Conservation (phyloP, 2,329 filamentous ascomycete genomes). For the Aspergillus spinulosporus region DNA sequence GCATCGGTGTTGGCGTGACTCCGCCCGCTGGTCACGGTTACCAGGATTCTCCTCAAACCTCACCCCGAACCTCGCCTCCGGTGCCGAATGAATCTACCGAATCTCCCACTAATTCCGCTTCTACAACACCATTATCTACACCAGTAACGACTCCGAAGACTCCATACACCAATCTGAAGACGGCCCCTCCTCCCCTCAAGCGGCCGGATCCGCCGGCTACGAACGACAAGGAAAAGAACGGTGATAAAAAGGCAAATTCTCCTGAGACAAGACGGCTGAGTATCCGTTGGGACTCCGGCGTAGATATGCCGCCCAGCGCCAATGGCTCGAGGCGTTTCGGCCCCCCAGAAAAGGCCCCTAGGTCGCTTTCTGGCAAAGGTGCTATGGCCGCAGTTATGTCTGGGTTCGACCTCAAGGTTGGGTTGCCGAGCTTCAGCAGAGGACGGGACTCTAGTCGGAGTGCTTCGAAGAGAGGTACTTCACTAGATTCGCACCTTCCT, state of each 20-base stretch:
- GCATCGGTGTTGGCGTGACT: slow-evolving; percentile 38
- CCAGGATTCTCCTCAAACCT: slow-evolving; percentile 32
- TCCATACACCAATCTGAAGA: slow-evolving; percentile 13
- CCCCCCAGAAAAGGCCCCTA: slow-evolving; percentile 40
- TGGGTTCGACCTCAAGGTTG: slow-evolving; percentile 39
- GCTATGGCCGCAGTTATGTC: slow-evolving; percentile 52
- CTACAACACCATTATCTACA: slow-evolving; percentile 13
- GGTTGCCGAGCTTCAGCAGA: slow-evolving; percentile 37
- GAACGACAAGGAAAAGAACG: slow-evolving; percentile 16
- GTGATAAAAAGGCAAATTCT: slow-evolving; percentile 21
- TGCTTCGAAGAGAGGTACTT: slow-evolving; percentile 42
- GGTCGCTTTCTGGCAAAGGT: slow-evolving; percentile 32
- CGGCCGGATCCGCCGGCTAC: slow-evolving; percentile 22
- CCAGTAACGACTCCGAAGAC: slow-evolving; percentile 25
- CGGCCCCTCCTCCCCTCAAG: slow-evolving; percentile 13
- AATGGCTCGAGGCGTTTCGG: slow-evolving; percentile 45
- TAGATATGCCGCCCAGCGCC: slow-evolving; percentile 22
- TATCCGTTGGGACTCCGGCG: slow-evolving; percentile 22
- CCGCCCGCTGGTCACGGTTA: slow-evolving; percentile 28
- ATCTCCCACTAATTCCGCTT: slow-evolving; percentile 11
- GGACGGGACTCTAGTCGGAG: slow-evolving; percentile 41
- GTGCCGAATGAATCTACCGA: slow-evolving; percentile 24
- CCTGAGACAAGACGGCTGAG: slow-evolving; percentile 30
- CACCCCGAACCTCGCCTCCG: slow-evolving; percentile 38
- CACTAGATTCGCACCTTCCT: slow-evolving; percentile 37